Evolutionary conservation across 2,329 filamentous ascomycete species (phyloP).

Genomic region (Xylaria sp.): DNA sequence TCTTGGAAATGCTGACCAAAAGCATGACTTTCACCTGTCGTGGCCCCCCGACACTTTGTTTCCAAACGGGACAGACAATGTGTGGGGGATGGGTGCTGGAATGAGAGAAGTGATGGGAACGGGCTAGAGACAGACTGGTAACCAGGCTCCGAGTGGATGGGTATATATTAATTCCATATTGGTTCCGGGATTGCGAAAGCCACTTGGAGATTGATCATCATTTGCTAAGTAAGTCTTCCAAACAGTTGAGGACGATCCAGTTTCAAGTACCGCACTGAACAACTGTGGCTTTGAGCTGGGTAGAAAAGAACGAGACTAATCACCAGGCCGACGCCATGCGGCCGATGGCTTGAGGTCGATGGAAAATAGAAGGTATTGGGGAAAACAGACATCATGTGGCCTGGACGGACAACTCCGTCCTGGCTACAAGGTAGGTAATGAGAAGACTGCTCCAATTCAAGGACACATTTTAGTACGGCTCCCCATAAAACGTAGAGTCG

Average conservation of each 20-base stretch:
- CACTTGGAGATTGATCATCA: conserved; percentile 30
- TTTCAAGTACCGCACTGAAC: conserved; percentile 24
- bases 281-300: not conserved
- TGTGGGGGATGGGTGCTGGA: conserved; percentile 15
- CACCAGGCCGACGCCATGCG: too few relatives aligned
- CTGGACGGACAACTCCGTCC: not conserved
- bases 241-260: conserved; percentile 3
- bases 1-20: conserved; percentile 9
- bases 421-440: not conserved
- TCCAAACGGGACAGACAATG: conserved; percentile 13
- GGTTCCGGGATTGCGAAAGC: conserved; percentile 30
- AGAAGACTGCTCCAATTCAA: not conserved
- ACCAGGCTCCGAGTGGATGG: conserved; percentile 38
- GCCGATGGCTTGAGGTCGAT: not conserved
- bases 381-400: not conserved
- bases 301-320: not conserved
- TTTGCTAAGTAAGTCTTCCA: conserved; percentile 29
- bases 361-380: conserved; percentile 1
- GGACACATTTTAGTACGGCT: not conserved
- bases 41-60: conserved; percentile 9
- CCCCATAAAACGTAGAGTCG: not conserved
- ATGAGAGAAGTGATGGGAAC: conserved; percentile 31
- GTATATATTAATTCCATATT: conserved; percentile 35
- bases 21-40: conserved; percentile 3
- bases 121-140: conserved; percentile 26